A percentile compares a stretch with the other conserved stretches of the same genome.
Conservation (phyloP, 2,329 filamentous ascomycete genomes). For the Claviceps spartinae region DNA sequence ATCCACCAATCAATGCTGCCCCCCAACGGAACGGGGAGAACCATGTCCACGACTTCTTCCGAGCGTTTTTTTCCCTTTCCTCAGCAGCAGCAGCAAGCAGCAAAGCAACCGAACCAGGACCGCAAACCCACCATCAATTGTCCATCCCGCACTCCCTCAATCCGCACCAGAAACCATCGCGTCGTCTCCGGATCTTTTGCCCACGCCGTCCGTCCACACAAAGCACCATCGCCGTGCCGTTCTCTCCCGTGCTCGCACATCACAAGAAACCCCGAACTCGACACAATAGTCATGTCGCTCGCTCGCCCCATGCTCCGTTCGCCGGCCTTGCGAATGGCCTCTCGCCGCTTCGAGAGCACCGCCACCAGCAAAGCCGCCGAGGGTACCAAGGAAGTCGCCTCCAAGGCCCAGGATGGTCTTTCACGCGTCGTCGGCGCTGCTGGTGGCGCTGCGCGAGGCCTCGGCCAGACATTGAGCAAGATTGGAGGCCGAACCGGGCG, state of each 20-base stretch:
- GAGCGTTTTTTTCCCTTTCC: conserved; percentile 31
- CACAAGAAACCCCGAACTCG: neutral
- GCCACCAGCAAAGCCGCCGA: conserved; percentile 27
- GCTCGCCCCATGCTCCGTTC: conserved; percentile 33
- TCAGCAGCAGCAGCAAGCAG: conserved; percentile 12
- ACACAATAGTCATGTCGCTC: conserved; percentile 21
- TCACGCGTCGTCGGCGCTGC: conserved; percentile 70
- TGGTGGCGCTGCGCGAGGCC: conserved; percentile 58
- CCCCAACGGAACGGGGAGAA: conserved; percentile 9
- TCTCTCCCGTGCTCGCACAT: conserved; percentile 2
- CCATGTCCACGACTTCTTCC: conserved; percentile 26
- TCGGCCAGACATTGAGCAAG: conserved; percentile 54
- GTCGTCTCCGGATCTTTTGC: neutral
- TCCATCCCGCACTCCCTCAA: conserved; percentile 9
- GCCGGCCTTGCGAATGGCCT: conserved; percentile 30
- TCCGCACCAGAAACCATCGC: neutral
- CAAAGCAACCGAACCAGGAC: conserved; percentile 3
- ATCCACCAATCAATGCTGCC: conserved; percentile 8
- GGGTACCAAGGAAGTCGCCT: conserved; percentile 24
- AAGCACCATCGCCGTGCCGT: conserved; percentile 5
- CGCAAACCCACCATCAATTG: conserved; percentile 23
- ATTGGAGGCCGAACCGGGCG: conserved; percentile 74
- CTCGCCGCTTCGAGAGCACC: conserved; percentile 49
- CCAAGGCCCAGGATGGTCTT: conserved; percentile 61
- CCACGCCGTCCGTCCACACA: neutral